Percentiles rank a stretch among this genome's conserved stretches.
Evolutionary conservation across 805 yeast species (phyloP).

Genomic region (Saturnispora mendoncae): DNA sequence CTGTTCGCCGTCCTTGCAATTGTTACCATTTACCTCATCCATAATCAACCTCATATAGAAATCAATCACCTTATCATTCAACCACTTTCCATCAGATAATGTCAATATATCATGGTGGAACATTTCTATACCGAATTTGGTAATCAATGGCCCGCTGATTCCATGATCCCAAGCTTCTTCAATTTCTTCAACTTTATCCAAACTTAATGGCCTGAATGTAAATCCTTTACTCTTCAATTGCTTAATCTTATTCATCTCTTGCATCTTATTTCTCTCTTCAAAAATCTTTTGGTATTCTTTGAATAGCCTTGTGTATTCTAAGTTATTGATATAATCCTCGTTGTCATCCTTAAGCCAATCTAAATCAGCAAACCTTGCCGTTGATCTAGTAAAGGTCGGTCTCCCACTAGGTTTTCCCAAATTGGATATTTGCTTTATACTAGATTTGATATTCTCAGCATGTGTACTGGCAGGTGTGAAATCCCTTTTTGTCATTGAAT

Average conservation of each 20-base stretch:
- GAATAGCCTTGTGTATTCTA: constrained; percentile 27
- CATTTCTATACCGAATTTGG: constrained; percentile 48
- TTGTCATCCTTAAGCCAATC: constrained; percentile 27
- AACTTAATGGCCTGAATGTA: constrained; percentile 25
- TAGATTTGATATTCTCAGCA: constrained; percentile 1
- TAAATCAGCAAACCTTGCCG: constrained; percentile 23
- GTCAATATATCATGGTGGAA: constrained; percentile 61
- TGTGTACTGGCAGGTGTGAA: background rate
- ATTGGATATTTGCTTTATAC: background rate
- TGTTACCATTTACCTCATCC: constrained; percentile 17
- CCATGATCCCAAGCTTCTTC: constrained; percentile 27
- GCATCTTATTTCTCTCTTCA: constrained; percentile 33
- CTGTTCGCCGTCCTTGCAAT: constrained; percentile 27
- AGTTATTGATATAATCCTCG: constrained; percentile 25
- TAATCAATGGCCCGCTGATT: constrained; percentile 24
- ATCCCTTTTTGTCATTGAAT: background rate
- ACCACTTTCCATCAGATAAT: constrained; percentile 64
- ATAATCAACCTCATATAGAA: constrained; percentile 55
- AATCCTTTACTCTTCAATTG: constrained; percentile 29
- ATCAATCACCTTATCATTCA: constrained; percentile 87
- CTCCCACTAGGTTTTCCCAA: background rate
- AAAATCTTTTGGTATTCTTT: constrained; percentile 37
- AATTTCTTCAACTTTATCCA: constrained; percentile 29
- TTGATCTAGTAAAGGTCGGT: constrained; percentile 17
- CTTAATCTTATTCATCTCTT: constrained; percentile 28